Conservation (phyloP, 345 rosid genomes). For the Salix arbutifolia region DNA sequence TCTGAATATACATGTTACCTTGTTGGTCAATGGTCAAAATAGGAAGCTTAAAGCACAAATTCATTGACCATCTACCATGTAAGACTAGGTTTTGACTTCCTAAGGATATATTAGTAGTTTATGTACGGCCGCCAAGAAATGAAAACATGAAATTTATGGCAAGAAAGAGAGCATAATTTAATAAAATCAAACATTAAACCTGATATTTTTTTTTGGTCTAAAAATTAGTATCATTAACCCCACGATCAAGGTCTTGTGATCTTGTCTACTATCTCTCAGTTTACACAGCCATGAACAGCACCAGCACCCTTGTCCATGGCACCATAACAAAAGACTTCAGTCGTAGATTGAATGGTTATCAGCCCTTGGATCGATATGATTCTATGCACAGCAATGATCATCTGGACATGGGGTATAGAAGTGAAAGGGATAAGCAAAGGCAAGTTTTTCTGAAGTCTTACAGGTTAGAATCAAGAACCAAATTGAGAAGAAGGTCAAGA, state of each 20-base stretch:
- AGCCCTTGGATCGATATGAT: conserved; percentile 4
- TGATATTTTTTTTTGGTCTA: neutral
- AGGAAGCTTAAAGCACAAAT: neutral
- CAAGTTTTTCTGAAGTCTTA: conserved; percentile 45
- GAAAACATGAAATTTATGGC: neutral
- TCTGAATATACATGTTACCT: neutral
- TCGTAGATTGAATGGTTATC: conserved; percentile 9
- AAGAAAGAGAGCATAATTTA: neutral
- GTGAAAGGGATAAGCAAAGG: conserved; percentile 42
- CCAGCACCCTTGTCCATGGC: neutral
- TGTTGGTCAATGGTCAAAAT: neutral
- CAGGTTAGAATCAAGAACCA: conserved; percentile 30
- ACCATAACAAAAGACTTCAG: neutral
- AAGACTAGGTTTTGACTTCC: neutral
- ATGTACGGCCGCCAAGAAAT: conserved; percentile 7
- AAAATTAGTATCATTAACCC: neutral
- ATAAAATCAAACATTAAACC: neutral
- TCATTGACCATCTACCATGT: neutral
- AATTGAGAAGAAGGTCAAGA: conserved; percentile 15
- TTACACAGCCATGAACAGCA: conserved; percentile 6
- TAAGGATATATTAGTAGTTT: neutral
- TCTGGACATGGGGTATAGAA: conserved; percentile 17
- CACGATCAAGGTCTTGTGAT: neutral
- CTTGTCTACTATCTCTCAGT: neutral
- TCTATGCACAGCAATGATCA: neutral